Conservation (phyloP, 768 basidiomycete species). For the Mycena amicta region DNA sequence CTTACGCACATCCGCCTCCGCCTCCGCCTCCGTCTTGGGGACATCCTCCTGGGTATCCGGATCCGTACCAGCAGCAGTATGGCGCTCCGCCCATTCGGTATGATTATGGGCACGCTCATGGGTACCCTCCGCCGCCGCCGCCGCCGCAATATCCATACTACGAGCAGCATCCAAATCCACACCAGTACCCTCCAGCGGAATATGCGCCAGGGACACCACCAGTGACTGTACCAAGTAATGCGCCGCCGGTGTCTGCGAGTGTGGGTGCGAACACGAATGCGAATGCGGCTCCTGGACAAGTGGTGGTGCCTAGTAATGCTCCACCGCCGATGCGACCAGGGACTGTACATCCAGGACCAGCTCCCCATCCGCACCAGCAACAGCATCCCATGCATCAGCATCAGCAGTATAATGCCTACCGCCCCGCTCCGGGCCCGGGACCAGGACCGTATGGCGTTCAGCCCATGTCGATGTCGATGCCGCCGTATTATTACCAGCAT, state of each 20-base stretch:
- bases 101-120: slow-evolving; percentile 18
- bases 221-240: not conserved
- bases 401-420: not conserved
- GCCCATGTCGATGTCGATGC: slow-evolving; percentile 13
- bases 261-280: no score
- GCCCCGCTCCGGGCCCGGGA: not conserved
- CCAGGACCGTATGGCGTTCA: not conserved
- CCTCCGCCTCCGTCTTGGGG: slow-evolving; percentile 6
- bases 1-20: not conserved
- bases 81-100: slow-evolving; percentile 13
- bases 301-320: not conserved
- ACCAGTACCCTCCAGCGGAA: not conserved
- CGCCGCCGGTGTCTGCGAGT: not conserved
- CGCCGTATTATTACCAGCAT: slow-evolving; percentile 20
- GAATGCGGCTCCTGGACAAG: not conserved
- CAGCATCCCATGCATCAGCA: slow-evolving; percentile 8
- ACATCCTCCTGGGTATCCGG: not conserved
- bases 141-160: slow-evolving; percentile 1
- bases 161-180: slow-evolving; percentile 4
- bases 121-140: slow-evolving; percentile 12
- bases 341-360: no score
- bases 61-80: slow-evolving; percentile 9
- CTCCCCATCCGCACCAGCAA: no score
- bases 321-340: slow-evolving; percentile 12
- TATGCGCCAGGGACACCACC: not conserved